phyloP scores from a whole-genome alignment of 768 basidiomycete species.

The Leucosporidium creatinivorum region DNA sequence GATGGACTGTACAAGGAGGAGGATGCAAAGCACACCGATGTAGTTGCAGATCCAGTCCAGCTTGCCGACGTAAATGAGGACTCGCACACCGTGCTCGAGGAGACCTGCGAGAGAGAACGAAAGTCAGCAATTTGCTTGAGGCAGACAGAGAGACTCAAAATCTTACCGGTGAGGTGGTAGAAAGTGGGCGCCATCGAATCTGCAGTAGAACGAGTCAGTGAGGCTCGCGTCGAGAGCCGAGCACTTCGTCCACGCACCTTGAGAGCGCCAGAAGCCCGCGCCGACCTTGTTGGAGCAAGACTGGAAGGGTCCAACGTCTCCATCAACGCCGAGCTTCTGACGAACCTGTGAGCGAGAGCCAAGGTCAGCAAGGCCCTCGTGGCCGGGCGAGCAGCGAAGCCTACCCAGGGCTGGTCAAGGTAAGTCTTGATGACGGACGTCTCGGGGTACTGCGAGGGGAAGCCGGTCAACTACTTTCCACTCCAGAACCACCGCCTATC shows the following conservation, averaged over 20 bases:
- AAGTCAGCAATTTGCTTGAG: conserved; percentile 38
- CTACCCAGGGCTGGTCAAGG: conserved; percentile 12
- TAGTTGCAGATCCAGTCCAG: conserved; percentile 10
- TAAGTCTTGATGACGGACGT: conserved; percentile 13
- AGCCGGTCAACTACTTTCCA: too few species aligned
- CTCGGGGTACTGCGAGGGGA: conserved; percentile 6
- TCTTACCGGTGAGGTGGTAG: conserved; percentile 8
- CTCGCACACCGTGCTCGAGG: conserved; percentile 69
- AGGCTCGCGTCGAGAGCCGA: too few species aligned
- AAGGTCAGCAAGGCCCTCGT: too few species aligned
- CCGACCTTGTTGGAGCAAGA: conserved; percentile 4
- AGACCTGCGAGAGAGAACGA: conserved; percentile 46
- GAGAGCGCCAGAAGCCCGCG: background rate
- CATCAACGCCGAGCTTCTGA: conserved; percentile 9
- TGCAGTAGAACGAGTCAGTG: too few species aligned
- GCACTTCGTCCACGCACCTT: too few species aligned
- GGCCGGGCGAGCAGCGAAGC: too few species aligned
- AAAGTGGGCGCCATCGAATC: background rate
- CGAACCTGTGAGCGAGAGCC: background rate
- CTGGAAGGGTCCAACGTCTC: background rate
- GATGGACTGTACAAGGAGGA: background rate
- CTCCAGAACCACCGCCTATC: too few species aligned
- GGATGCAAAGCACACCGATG: background rate
- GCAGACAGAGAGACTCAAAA: background rate
- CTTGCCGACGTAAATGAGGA: conserved; percentile 76